Conservation (phyloP, 441 rosid species). For the Adansonia rubrostipa region DNA sequence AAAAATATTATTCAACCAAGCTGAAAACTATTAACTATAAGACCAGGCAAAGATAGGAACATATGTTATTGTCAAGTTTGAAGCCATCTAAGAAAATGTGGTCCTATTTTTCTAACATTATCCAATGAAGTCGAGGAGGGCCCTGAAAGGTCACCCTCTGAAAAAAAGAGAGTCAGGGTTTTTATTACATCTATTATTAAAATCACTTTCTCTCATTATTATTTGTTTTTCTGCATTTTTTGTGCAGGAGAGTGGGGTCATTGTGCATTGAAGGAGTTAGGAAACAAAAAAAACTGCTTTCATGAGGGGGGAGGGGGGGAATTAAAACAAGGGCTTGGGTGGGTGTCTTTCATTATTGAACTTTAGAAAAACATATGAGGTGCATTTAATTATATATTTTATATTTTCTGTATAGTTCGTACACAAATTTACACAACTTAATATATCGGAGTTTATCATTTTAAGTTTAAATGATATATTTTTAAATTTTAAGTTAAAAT, state of each 20-base stretch:
- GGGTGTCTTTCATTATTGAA: conserved; percentile 25
- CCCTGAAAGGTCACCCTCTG: background rate
- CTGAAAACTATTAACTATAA: too few species aligned
- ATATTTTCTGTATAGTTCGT: too few species aligned
- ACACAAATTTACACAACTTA: too few species aligned
- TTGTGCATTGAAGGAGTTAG: background rate
- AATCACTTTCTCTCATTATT: too few species aligned
- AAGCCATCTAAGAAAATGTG: background rate
- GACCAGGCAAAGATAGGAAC: too few species aligned
- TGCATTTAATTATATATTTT: conserved; percentile 1
- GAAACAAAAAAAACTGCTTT: background rate
- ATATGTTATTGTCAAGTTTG: background rate
- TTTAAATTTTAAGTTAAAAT: too few species aligned
- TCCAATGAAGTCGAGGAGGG: too few species aligned
- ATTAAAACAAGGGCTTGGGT: background rate
- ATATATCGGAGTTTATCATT: too few species aligned
- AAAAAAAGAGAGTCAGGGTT: background rate
- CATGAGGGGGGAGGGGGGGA: background rate
- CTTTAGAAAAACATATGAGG: conserved; percentile 30
- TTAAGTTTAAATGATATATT: too few species aligned
- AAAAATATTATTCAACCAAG: too few species aligned
- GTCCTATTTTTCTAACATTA: too few species aligned
- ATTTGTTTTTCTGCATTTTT: background rate
- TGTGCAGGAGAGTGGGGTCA: background rate
- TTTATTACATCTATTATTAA: background rate